Evolutionary conservation across 768 basidiomycete species (phyloP), one percentile per base, ranked within the genome.

Genomic region (Lactifluus rugatus): DNA sequence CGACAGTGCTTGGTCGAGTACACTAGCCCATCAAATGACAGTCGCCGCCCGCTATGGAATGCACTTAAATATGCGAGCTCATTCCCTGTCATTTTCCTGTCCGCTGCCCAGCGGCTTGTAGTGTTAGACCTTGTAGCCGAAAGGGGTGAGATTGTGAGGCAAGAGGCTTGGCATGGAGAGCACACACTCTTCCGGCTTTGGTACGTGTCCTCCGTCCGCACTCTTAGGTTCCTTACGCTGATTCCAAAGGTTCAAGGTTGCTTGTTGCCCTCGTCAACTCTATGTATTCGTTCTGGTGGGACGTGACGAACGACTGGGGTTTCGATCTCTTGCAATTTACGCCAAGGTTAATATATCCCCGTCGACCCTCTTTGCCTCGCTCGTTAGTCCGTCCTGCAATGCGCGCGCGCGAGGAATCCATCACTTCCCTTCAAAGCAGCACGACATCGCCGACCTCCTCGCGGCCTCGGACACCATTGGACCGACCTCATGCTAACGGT

Each of bases 211-310:
- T 46, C 41, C 19, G n/a, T 42, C 50, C 14, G 32, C 21, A 16
- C 61, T 28, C 37, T 31, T 44, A 1, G 14, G 9, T 11, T 31
- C 42, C 14, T 34, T 31, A 34, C 10, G 10, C 32, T 51, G 4
- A 44, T 13, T 13, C 4, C 42, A 23, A 44, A 3, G 9, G 19
- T 9, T 44, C 2, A 44, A 95, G 93, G 93, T 70, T 97, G 16
- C 70, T 96, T 46, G 81, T 85, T 10, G 93, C 91, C 23, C 78
- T 81, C 36, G 70, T 95, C 66, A 98, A 98, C 71, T 95, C 94
- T 3, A 70, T 89, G 31, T 99, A 92, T 71, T 94, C 93, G 2
- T 98, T 95, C 70, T 99, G 93, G 90, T 99, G 96, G 96, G 96
- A 98, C 71, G 80, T 98, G 44, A 93, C 91, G 48, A 90, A 95